phyloP scores from a whole-genome alignment of 345 rosid genomes.

The Dovyalis caffra region DNA sequence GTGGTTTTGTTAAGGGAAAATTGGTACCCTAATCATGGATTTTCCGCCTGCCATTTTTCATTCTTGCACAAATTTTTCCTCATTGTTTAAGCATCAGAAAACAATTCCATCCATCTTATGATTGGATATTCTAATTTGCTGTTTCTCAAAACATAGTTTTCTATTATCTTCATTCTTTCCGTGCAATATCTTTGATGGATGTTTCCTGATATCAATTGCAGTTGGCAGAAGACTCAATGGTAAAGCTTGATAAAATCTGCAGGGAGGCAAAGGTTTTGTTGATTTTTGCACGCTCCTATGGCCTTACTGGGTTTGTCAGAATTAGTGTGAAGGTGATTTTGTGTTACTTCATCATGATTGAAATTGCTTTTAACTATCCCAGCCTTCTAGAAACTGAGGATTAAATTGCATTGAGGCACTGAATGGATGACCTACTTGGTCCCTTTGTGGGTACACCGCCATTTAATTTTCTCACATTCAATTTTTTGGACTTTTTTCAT shows the following conservation, averaged over 20 bases:
- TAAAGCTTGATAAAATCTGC: slow-evolving; percentile 83
- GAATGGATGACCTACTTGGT: not conserved
- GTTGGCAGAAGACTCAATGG: slow-evolving; percentile 83
- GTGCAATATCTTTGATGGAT: slow-evolving; percentile 11
- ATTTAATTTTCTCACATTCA: not conserved
- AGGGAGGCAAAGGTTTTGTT: slow-evolving; percentile 79
- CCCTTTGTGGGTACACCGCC: not conserved
- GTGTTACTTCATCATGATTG: not conserved
- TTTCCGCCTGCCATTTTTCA: not conserved
- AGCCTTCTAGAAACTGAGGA: not conserved
- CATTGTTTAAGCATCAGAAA: not conserved
- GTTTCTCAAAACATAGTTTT: not conserved
- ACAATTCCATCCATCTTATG: slow-evolving; percentile 1
- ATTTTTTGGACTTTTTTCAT: not conserved
- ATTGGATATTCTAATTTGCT: not conserved
- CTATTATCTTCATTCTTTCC: not conserved
- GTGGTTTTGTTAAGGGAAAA: not conserved
- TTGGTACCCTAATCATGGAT: not conserved
- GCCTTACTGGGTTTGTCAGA: slow-evolving; percentile 87
- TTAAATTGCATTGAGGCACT: not conserved
- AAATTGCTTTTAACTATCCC: not conserved
- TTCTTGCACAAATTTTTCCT: not conserved
- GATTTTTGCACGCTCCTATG: slow-evolving; percentile 94
- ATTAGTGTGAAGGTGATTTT: slow-evolving; percentile 75
- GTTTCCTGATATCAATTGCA: slow-evolving; percentile 38